Base-by-base conservation (phyloP, 1,139 yeast genomes). In the Scheffersomyces quercinus region DNA sequence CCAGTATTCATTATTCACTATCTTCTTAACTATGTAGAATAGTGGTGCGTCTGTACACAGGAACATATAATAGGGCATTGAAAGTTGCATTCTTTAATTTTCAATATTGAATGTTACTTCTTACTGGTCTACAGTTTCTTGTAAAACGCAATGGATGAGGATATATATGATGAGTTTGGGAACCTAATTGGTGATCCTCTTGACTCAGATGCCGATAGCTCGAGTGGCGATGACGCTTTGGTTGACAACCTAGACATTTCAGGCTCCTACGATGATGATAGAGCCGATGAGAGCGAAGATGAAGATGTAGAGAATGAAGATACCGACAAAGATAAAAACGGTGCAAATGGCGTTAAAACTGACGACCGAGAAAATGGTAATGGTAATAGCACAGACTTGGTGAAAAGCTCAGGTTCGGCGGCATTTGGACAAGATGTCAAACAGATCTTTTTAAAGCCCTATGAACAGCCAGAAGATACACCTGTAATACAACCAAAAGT, bases 151-250 rank as follows among this genome's bases (percentile, higher is more conserved):
- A 62, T 60, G 65, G 60, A 59, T 36, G 58, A 75, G 45, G 82
- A 76, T 36, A 86, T 79, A 26, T 87, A 85, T 62, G 96, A 88
- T 64, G 97, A 89, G 78, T 82, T 88, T 62, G 96, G 96, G 35
- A 87, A 88, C 59, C 76, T 77, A 37, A 74, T 89, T 28, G 90
- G 87, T 12, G 38, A 68, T 30, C 67, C 69, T 37, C 45, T 58
- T 10, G 77, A 67, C 47, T 73, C 81, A 0, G 82, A 73, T 47
- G 74, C 74, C 20, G 80, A 70, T 32, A 52, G 60, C 6, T 20
- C 26, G 1, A 8, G 7, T 6, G 26, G 7, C 3, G 26, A 6
- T 20, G 26, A 6, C 26, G 26, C 7, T 20, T 20, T 20, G 26
- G 26, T 20, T 6, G 26, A 20, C 7, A 6, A 20, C 7, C 38